Base-by-base conservation (phyloP, 176 grass and related monocot genomes). In the Chrysopogon serrulatus region DNA sequence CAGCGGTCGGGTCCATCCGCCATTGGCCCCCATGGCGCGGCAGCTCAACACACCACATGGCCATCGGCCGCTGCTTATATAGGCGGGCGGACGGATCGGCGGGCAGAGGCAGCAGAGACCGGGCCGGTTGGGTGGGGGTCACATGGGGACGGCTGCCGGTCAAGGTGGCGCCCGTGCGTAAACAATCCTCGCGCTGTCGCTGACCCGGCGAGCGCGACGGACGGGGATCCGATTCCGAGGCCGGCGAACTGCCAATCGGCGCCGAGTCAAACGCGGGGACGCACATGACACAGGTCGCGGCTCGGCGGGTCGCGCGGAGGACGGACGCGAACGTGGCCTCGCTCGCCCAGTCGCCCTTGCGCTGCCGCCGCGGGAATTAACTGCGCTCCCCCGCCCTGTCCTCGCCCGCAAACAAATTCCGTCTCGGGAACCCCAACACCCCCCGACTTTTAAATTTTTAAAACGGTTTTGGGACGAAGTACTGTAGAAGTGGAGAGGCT, bases 371-470 rank as follows among this genome's bases (percentile, higher is more conserved):
- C 87, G 19, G 61, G 82, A 36, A 34, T 61, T 49, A 49, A 41
- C 40, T 31, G 60, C 45, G 11, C 64, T 4, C 11, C 9, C 23
- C 54, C 26, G 19, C 27, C 77, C 48, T 85, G 82, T 70, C 74
- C 51, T 43, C 13, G 60, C 86, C 59, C 42, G 80, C 86, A 65
- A 69, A 78, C 81, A 79, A 72, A 65, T 60, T 67, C 51, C 6
- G 23, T 48, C 87, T 89, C 87, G 77, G 81, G 87, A 85, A 89
- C 62, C 3, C 74, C 80, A 84, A 47, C 39, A 14, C 5, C 39
- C 32, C 42, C 2, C 19, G 36, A 10, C 4, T 35, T 24, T 73
- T 23, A 6, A n/a, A 3, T 35, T 24, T 73, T 23, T 23, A n/a
- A 3, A 42, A 16, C n/a, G 3, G 51, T 27, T 5, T 44, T 21